Evolutionary conservation across 2,329 filamentous ascomycete species (phyloP).

Genomic region (Ambrosiella cleistominuta): DNA sequence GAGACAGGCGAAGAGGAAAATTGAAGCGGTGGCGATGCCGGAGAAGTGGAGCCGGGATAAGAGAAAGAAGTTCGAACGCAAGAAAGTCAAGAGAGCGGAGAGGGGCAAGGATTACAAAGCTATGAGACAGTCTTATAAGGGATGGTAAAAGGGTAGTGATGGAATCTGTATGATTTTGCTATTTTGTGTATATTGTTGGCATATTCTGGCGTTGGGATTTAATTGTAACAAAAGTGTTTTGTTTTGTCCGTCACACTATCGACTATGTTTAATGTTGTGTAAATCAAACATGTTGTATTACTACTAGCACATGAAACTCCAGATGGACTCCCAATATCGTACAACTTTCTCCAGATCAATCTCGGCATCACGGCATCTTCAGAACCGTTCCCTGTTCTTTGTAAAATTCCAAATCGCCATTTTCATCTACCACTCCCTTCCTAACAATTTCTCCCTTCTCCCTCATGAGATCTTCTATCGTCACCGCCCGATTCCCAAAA

Average conservation of each 20-base stretch:
- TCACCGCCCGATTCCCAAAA: slow-evolving; percentile 53
- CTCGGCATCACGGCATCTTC: no score
- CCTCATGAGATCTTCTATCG: slow-evolving; percentile 59
- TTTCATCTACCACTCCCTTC: slow-evolving; percentile 50
- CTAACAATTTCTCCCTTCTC: slow-evolving; percentile 60
- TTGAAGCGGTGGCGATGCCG: slow-evolving; percentile 69
- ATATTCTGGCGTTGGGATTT: not conserved
- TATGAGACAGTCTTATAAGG: slow-evolving; percentile 51
- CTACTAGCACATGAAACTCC: not conserved
- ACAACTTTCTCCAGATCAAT: not conserved
- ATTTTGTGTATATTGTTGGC: not conserved
- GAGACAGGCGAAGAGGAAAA: slow-evolving; percentile 67
- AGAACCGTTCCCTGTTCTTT: slow-evolving; percentile 22
- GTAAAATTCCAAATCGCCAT: slow-evolving; percentile 89
- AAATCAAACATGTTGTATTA: no score
- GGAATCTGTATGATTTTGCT: slow-evolving; percentile 3
- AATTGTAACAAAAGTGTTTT: slow-evolving; percentile 2
- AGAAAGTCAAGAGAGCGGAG: slow-evolving; percentile 67
- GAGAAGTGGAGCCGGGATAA: slow-evolving; percentile 65
- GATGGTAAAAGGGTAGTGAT: slow-evolving; percentile 18
- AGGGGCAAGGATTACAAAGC: slow-evolving; percentile 56
- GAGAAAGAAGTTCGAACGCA: slow-evolving; percentile 66
- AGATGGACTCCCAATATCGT: slow-evolving; percentile 4
- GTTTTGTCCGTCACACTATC: slow-evolving; percentile 9
- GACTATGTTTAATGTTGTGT: slow-evolving; percentile 18